Base-by-base conservation (phyloP, 768 basidiomycete species). In the Mycena haematopus region DNA sequence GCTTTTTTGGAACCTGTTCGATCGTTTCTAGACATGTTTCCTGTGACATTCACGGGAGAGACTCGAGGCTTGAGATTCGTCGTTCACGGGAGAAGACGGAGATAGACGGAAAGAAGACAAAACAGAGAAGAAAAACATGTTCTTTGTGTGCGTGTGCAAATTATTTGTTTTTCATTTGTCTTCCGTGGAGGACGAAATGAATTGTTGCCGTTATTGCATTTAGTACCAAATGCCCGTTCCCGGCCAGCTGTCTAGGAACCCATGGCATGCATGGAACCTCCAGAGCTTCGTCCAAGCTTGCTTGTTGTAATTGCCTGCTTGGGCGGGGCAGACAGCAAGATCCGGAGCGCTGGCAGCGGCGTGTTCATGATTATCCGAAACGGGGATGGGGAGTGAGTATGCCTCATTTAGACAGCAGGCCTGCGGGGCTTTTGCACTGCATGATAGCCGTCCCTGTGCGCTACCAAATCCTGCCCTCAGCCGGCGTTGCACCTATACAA, bases 61-160 rank as follows among this genome's bases (percentile, higher is more conserved):
- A 5, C 29, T 31, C 29, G 29, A 31, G 40, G 36, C 36, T 36
- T 3, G 13, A 11, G 9, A 36, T 36, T 36, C 36, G 8, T 7
- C 42, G 50, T 62, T 62, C 61, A 57, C 54, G 61, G 62, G 62
- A 63, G 62, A 63, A 58, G 56, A 54, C 52, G 42, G 55, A 62
- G 50, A 57, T 57, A 36, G 40, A 52, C 36, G 55, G 36, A 44
- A 31, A n/a, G 55, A 25, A 35, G 40, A 42, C 6, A 52, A n/a
- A 9, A 42, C 22, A 36, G 22, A 33, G 50, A 51, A 53, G 7
- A 46, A 51, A 52, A 45, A 22, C 38, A 40, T 57, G 52, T 21
- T 45, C 22, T 10, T 10, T 51, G 29, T 61, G 36, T 46, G 2
- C 40, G 40, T 62, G 54, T 42, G n/a, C 31, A 29, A 38, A n/a